Base-by-base conservation (phyloP, 225 moss, liverwort and hornwort species). In the Pseudisothecium myosuroides region DNA sequence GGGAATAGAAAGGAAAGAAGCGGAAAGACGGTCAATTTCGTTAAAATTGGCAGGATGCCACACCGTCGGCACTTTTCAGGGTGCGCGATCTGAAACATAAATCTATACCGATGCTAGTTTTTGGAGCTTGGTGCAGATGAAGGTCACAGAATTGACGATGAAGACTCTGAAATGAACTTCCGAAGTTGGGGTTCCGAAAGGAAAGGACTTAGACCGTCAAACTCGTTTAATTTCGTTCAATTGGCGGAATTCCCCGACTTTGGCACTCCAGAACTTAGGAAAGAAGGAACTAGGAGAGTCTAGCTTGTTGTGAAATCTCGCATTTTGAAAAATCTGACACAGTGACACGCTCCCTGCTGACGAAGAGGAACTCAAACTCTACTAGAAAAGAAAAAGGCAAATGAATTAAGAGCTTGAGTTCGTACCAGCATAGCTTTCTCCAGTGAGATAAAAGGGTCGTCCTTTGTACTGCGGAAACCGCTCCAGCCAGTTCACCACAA, bases 381-480 rank as follows among this genome's bases (percentile, higher is more conserved):
- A 13, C 36, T 21, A n/a, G n/a, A 17, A 45, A 14, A 52, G 52
- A 55, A 16, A 78, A 86, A 41, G 52, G 61, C 13, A 36, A 34
- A 19, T 17, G 58, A 76, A 73, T n/a, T 67, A 14, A 13, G 17
- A 80, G 63, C 37, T 54, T 23, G 68, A 37, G n/a, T 28, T 58
- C 74, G 21, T 72, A 94, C 94, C 94, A 65, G 93, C 94, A 62
- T 92, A 93, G 86, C 94, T 95, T 87, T 93, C 92, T 29, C 91
- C 94, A 10, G 86, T 76, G 83, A 93, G 83, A 65, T 88, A 93
- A 27, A 95, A 91, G 66, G 91, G 75, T 7, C 91, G 92, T 67
- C 93, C 93, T 80, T 93, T 93, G 89, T 92, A 95, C 45, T 95
- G 93, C 1, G 93, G 93, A 74, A 95, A 95, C 12, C 91, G 84